Conservation (phyloP, 2,329 filamentous ascomycete genomes). For the Ophiobolus disseminans region DNA sequence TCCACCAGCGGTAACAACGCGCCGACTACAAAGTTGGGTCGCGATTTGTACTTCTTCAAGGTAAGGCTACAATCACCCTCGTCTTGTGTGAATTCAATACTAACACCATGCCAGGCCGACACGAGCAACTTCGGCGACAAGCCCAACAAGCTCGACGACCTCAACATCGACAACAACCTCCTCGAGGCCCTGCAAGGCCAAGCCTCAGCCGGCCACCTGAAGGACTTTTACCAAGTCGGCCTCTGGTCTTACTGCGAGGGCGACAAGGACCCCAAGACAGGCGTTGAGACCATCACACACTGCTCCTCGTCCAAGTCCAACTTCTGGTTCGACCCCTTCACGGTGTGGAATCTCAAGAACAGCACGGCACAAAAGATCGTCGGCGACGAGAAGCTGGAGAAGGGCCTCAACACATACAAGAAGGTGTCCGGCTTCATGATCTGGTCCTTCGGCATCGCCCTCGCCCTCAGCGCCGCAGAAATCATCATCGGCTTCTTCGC, state of each 20-base stretch:
- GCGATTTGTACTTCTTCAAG: slow-evolving; percentile 63
- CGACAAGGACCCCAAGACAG: slow-evolving; percentile 59
- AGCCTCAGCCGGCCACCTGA: slow-evolving; percentile 58
- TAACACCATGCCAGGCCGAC: slow-evolving; percentile 33
- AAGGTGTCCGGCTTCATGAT: slow-evolving; percentile 82
- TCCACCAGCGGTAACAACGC: slow-evolving; percentile 48
- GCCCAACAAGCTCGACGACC: slow-evolving; percentile 46
- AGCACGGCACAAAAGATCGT: slow-evolving; percentile 61
- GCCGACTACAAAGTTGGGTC: slow-evolving; percentile 52
- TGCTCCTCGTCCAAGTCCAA: slow-evolving; percentile 76
- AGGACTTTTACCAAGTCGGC: slow-evolving; percentile 79
- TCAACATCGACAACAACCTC: slow-evolving; percentile 48
- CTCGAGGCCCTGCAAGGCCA: slow-evolving; percentile 49
- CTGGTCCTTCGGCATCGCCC: slow-evolving; percentile 77
- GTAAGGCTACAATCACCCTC: slow-evolving; percentile 63
- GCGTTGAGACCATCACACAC: slow-evolving; percentile 56
- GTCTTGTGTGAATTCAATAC: background rate
- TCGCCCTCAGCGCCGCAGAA: slow-evolving; percentile 72
- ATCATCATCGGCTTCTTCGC: slow-evolving; percentile 81
- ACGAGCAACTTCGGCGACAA: slow-evolving; percentile 62
- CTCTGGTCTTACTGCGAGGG: slow-evolving; percentile 88
- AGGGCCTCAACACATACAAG: slow-evolving; percentile 75
- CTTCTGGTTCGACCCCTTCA: slow-evolving; percentile 78
- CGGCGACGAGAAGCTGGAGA: slow-evolving; percentile 69
- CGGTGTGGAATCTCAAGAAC: slow-evolving; percentile 67